Evolutionary conservation across 495 filamentous ascomycete genomes (phyloP), one percentile per base, ranked within the genome.

Genomic region (Trichoderma asperelloides): DNA sequence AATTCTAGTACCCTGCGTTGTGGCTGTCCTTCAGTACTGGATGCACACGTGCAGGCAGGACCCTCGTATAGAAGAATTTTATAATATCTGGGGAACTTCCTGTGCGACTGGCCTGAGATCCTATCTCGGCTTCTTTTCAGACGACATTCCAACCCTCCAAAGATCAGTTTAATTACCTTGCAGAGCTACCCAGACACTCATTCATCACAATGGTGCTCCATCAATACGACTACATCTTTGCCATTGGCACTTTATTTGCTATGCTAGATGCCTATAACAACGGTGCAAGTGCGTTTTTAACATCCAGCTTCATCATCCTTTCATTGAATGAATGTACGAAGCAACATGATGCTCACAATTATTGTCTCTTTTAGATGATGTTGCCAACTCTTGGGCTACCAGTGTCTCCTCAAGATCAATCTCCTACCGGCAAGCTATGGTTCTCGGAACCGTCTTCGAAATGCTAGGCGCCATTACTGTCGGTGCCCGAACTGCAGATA

Each of bases 351-450:
- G 5, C 40, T 9, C 33, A 64, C 9, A 41, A 13, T 16, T 28
- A 18, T 11, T 64, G 21, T 13, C 25, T 55, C 65, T 21, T 71
- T 67, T 27, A 70, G 79, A 91, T 77, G 88, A 91, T 87, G 89
- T 91, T 33, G 88, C 89, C 66, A 91, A 91, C 76, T 78, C 87
- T 37, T 90, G 84, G 80, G 87, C 87, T 4, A 90, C 87, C 71
- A 86, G 82, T 71, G 87, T 90, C 64, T 89, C 87, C 27, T 89
- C 87, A 2, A 78, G 87, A 30, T 89, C 87, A 64, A 77, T 90
- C 73, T 81, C 85, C 8, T 82, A 86, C 72, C 70, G 80, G 55
- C 86, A 88, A 76, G 87, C 87, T 18, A 87, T 89, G 87, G 67
- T 87, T 25, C 76, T 89, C 55, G 86, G 82, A 9, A 84, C 85